Conservation (phyloP, 2,329 filamentous ascomycete genomes). For the Cordyceps tenuipes region DNA sequence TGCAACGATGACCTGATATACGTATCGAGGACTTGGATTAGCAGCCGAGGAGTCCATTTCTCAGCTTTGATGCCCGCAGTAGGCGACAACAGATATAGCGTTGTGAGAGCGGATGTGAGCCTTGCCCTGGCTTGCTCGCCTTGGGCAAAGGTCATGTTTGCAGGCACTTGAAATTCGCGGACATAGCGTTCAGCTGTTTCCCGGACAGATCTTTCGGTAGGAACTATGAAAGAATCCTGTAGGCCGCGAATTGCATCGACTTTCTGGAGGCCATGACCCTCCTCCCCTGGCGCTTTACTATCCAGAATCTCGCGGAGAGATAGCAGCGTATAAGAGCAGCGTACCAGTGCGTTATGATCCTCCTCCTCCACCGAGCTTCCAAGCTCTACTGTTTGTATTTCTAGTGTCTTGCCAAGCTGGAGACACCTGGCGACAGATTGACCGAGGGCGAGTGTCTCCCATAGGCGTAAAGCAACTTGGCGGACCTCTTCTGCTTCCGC, state of each 20-base stretch:
- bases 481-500: conserved; percentile 78
- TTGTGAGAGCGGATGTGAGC: conserved; percentile 63
- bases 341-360: conserved; percentile 71
- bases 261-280: conserved; percentile 66
- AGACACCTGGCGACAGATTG: conserved; percentile 71
- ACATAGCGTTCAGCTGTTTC: conserved; percentile 69
- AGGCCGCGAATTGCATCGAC: conserved; percentile 66
- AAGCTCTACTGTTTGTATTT: conserved; percentile 70
- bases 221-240: conserved; percentile 58
- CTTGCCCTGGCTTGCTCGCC: conserved; percentile 67
- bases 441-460: conserved; percentile 70
- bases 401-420: conserved; percentile 74
- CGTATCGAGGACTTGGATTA: conserved; percentile 68
- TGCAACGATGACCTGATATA: conserved; percentile 78
- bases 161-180: conserved; percentile 68
- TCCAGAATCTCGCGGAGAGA: conserved; percentile 66
- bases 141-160: conserved; percentile 50
- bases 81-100: conserved; percentile 77
- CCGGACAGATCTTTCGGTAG: conserved; percentile 66
- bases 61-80: conserved; percentile 44
- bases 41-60: conserved; percentile 56
- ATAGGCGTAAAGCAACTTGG: conserved; percentile 66
- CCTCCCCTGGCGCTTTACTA: conserved; percentile 58
- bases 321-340: conserved; percentile 71
- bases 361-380: conserved; percentile 42